Percentiles rank a stretch among this genome's conserved stretches.
Conservation (phyloP, 75 land plant genomes). For the Pseudotsuga menziesii region DNA sequence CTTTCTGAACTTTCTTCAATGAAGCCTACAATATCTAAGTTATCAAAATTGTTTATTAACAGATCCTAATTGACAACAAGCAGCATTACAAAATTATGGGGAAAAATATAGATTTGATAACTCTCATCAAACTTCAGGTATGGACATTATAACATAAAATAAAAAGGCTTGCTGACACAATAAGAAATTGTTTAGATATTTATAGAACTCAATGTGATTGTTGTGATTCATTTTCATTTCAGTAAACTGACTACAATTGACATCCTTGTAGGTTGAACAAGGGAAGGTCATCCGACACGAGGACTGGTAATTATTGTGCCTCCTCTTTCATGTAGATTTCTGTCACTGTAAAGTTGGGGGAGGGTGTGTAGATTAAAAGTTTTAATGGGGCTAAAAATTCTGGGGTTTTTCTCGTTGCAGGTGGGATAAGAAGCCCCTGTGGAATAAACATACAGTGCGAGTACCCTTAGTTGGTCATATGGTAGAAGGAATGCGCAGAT, state of each 20-base stretch:
- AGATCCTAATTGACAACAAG: constrained; percentile 82
- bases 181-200: neutral
- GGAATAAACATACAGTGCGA: constrained; percentile 53
- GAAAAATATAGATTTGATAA: constrained; percentile 56
- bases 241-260: neutral
- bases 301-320: constrained; percentile 47
- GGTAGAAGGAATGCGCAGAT: constrained; percentile 52
- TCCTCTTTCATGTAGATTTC: neutral
- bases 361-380: neutral
- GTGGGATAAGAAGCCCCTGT: constrained; percentile 84
- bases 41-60: constrained; percentile 10
- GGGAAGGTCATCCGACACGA: constrained; percentile 83
- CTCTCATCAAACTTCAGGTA: constrained; percentile 68
- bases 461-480: constrained; percentile 63
- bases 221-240: neutral
- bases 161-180: neutral
- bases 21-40: neutral
- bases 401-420: constrained; percentile 21
- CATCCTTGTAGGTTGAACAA: constrained; percentile 26
- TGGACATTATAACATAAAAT: neutral
- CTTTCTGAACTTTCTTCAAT: neutral
- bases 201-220: neutral
- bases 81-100: constrained; percentile 79
- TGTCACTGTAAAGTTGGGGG: too few species aligned
- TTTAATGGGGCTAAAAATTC: neutral